A percentile compares a stretch with the other conserved stretches of the same genome.
Evolutionary conservation across 164 flowering plant species (phyloP).

Genomic region (Vitis rotundifolia): DNA sequence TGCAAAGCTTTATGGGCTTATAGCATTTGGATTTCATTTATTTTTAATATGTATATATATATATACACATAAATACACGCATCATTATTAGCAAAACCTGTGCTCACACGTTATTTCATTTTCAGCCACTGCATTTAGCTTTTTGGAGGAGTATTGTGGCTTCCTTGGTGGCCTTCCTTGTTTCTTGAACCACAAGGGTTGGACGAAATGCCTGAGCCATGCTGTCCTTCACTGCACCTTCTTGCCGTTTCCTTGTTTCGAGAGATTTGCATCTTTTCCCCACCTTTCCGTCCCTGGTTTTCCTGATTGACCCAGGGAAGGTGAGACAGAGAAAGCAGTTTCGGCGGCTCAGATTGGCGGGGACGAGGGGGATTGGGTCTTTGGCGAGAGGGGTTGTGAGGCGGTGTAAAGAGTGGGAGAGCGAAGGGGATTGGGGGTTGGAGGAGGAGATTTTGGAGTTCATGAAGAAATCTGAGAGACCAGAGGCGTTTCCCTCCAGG

Average conservation of each 20-base stretch:
- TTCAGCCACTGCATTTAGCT: too few species aligned
- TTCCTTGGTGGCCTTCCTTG: neutral
- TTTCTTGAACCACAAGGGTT: constrained; percentile 24
- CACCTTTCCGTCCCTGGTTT: constrained; percentile 3
- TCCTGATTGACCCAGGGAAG: neutral
- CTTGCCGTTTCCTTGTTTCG: constrained; percentile 8
- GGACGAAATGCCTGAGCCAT: constrained; percentile 73
- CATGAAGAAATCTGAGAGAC: constrained; percentile 63
- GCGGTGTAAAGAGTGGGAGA: constrained; percentile 34
- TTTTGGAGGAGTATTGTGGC: too few species aligned
- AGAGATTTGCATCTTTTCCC: constrained; percentile 2
- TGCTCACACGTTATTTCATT: too few species aligned
- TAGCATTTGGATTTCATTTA: too few species aligned
- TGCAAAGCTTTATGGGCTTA: too few species aligned
- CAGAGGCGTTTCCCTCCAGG: constrained; percentile 66
- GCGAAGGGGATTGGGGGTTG: constrained; percentile 43
- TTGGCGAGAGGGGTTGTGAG: constrained; percentile 20
- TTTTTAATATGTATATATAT: too few species aligned
- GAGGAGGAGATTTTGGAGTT: constrained; percentile 78
- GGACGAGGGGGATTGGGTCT: neutral
- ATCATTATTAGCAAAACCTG: too few species aligned
- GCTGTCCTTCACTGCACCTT: constrained; percentile 26
- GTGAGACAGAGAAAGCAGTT: neutral
- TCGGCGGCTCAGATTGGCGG: neutral
- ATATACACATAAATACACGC: too few species aligned